A percentile compares a stretch with the other conserved stretches of the same genome.
Evolutionary conservation across 2,329 filamentous ascomycete species (phyloP).

Genomic region (Alternaria infectoria): DNA sequence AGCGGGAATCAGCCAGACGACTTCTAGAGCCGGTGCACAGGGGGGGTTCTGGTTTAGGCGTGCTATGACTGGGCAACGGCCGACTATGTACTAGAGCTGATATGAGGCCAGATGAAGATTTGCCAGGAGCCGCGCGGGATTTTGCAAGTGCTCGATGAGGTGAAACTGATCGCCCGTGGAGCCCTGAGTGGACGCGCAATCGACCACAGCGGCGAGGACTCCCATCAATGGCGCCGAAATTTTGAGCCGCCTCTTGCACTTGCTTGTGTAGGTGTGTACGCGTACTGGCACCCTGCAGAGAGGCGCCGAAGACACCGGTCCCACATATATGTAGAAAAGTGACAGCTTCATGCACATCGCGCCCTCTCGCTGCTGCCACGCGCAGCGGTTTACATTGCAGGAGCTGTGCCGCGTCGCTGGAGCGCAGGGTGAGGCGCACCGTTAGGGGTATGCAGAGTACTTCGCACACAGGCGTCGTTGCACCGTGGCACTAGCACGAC

Average conservation of each 20-base stretch:
- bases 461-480: conserved; percentile 10
- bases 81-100: conserved; percentile 11
- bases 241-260: conserved; percentile 4
- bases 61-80: conserved; percentile 22
- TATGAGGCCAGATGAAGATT: conserved; percentile 22
- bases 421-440: conserved; percentile 17
- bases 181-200: conserved; percentile 41
- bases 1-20: conserved; percentile 33
- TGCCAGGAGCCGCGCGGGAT: conserved; percentile 23
- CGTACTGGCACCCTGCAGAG: conserved; percentile 5
- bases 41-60: conserved; percentile 17
- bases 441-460: conserved; percentile 22
- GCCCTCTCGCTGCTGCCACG: background rate
- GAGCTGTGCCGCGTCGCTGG: conserved; percentile 5
- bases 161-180: conserved; percentile 45
- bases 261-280: conserved; percentile 5
- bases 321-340: background rate
- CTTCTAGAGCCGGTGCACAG: conserved; percentile 25
- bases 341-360: background rate
- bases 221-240: conserved; percentile 9
- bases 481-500: conserved; percentile 27
- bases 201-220: conserved; percentile 1
- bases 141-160: conserved; percentile 16
- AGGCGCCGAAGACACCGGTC: conserved; percentile 8
- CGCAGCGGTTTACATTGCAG: conserved; percentile 11